Conservation (phyloP, 1,139 yeast species). For the Candida neerlandica region DNA sequence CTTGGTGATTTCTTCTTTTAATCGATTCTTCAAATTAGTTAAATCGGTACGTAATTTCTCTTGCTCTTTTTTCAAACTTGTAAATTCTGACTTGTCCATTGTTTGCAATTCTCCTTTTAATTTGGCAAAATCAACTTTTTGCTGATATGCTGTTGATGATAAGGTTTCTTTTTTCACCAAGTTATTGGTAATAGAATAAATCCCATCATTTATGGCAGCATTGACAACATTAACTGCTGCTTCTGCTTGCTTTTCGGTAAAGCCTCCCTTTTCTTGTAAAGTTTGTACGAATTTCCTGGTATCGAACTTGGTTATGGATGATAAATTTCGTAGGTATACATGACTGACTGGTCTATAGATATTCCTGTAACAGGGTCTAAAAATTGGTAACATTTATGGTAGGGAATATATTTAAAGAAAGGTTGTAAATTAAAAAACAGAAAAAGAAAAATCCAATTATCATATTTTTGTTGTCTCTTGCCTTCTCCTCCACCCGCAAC, state of each 20-base stretch:
- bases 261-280: constrained; percentile 68
- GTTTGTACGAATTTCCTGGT: constrained; percentile 75
- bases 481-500: no score
- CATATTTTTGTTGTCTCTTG: neutral
- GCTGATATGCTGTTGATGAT: constrained; percentile 87
- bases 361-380: neutral
- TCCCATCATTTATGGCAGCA: constrained; percentile 80
- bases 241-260: constrained; percentile 75
- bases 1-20: constrained; percentile 90
- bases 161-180: constrained; percentile 81
- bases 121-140: constrained; percentile 94
- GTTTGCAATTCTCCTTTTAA: constrained; percentile 88
- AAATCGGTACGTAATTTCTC: constrained; percentile 83
- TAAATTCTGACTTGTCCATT: constrained; percentile 84
- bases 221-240: constrained; percentile 77
- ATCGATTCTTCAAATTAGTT: constrained; percentile 79
- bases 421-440: no score
- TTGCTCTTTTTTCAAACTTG: constrained; percentile 80
- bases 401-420: neutral
- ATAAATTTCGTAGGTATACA: constrained; percentile 19
- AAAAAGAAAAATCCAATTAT: neutral
- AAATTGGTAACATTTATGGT: constrained; percentile 1
- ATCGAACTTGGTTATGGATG: constrained; percentile 62
- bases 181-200: constrained; percentile 70
- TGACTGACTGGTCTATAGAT: neutral